These are phyloP conservation scores for Tremella mesenterica DNA, from an alignment of 768 basidiomycete species.

Conservation along the genomic window DNA sequence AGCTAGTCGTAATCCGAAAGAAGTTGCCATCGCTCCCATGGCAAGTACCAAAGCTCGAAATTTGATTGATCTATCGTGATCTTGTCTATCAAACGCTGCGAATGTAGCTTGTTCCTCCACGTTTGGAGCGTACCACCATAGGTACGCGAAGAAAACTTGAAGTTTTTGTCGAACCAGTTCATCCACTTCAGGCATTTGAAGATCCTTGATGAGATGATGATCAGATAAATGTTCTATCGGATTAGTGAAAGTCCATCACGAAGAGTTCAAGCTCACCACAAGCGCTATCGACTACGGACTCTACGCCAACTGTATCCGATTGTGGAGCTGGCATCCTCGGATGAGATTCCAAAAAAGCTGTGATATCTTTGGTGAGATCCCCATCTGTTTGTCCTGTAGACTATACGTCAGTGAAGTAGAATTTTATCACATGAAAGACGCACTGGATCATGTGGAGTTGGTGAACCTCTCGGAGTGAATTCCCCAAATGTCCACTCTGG, in stretches of 20 bases:
- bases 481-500: neutral
- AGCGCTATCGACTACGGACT: neutral
- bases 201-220: neutral
- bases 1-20: neutral
- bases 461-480: no score
- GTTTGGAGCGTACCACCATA: neutral
- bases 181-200: neutral
- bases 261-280: neutral
- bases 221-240: neutral
- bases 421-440: no score
- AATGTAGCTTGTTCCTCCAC: neutral
- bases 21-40: slow-evolving; percentile 1
- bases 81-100: neutral
- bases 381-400: neutral
- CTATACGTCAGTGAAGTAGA: neutral
- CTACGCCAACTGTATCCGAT: neutral
- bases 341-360: neutral
- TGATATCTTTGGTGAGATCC: neutral
- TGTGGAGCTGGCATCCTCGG: neutral
- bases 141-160: neutral
- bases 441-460: no score
- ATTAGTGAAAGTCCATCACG: neutral
- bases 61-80: neutral
- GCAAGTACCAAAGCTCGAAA: neutral
- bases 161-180: neutral